phyloP scores from a whole-genome alignment of 345 rosid species.

The Murraya koenigii region DNA sequence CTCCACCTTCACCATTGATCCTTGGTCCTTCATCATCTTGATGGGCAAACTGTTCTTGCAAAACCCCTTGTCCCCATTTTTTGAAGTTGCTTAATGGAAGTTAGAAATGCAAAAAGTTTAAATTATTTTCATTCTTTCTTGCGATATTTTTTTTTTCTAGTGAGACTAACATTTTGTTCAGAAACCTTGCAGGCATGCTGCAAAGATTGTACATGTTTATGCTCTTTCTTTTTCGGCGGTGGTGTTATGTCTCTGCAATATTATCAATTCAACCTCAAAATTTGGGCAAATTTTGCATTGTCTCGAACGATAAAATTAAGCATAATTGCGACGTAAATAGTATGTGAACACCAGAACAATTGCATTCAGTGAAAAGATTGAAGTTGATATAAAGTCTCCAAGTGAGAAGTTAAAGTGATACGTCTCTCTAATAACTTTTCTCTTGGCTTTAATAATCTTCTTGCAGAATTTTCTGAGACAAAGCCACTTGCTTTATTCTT shows the following conservation, averaged over 20 bases:
- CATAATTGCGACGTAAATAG: not conserved
- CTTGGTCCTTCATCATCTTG: conserved; percentile 37
- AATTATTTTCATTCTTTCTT: not conserved
- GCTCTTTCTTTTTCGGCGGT: not conserved
- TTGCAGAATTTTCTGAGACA: not conserved
- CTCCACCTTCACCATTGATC: conserved; percentile 60
- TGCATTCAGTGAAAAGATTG: conserved; percentile 5
- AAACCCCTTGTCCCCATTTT: not conserved
- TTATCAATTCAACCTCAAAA: conserved; percentile 5
- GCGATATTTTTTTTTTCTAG: not conserved
- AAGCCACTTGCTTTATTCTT: not conserved
- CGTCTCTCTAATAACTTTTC: not conserved
- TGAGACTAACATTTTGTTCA: conserved; percentile 22
- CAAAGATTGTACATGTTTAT: conserved; percentile 23
- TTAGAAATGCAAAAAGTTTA: not conserved
- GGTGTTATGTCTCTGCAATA: not conserved
- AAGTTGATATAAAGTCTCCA: not conserved
- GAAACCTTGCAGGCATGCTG: conserved; percentile 16
- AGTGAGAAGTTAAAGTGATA: not conserved
- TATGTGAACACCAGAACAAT: not conserved
- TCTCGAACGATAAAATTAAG: not conserved
- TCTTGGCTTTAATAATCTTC: not conserved
- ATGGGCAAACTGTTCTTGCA: conserved; percentile 5
- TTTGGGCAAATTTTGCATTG: not conserved
- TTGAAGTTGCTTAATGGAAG: conserved; percentile 4